Evolutionary conservation across 139 green algal genomes (phyloP), one percentile per base, ranked within the genome.

Genomic region (Limnomonas spitsbergensis): DNA sequence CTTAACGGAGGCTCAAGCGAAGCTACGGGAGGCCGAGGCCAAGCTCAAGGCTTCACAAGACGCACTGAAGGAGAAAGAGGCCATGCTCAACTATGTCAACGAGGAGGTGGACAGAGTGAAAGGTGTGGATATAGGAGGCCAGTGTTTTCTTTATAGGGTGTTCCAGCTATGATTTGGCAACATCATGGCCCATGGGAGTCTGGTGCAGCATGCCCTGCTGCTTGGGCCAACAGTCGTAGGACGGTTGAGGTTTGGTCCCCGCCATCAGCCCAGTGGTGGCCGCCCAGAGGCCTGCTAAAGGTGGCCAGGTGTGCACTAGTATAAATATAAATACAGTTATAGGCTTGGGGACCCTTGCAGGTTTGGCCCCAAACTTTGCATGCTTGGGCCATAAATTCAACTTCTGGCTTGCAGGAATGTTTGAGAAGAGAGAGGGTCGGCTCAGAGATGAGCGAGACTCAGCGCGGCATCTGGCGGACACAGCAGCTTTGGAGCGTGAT

Each of bases 81-180:
- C 34, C 37, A 84, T 89, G 83, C 83, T 89, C 29, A 84, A 77
- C 72, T 86, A 91, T 81, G 81, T 92, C 32, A 81, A 91, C 67
- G 81, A 92, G 78, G 86, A 91, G 73, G 84, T 92, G 32, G 86
- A 89, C 75, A 83, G 87, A 0, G 87, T 91, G 31, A 88, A 91
- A 66, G 84, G 83, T 88, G 53, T 20, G 78, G 6, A 27, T 42
- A 32, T 7, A 35, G 32, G 66, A 27, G 27, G 4, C 27, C 56
- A 9, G 40, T 36, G 1, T 4, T 40, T 69, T 40, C 14, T 29
- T 61, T 61, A 61, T 61, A 20, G 20, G 47, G 14, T 61, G 47
- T 61, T 14, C 47, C 14, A 20, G 14, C 20, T 20, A 61, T 61
- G 47, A 61, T 61, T 20, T 61, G 47, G 20, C 47, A 14, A 29